Percentiles rank a stretch among this genome's conserved stretches.
Evolutionary conservation across 73 alveolate genomes (phyloP).

Genomic region (Blepharisma stoltei): DNA sequence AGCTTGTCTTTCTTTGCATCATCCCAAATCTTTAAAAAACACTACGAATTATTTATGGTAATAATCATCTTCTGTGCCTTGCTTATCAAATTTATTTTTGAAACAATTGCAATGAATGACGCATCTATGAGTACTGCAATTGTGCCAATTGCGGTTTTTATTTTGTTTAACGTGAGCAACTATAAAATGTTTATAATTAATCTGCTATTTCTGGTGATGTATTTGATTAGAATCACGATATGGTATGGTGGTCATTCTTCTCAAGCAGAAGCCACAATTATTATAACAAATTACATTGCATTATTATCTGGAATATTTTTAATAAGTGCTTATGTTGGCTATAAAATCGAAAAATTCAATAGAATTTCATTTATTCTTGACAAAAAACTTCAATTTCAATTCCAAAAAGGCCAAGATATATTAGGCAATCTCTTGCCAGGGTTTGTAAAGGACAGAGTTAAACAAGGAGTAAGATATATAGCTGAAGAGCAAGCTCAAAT

Average conservation of each 20-base stretch:
- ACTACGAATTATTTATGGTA: neutral
- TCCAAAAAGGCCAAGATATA: slow-evolving; percentile 36
- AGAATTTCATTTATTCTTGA: neutral
- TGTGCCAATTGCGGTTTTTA: neutral
- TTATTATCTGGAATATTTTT: neutral
- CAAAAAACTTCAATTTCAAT: neutral
- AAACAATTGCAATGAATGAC: neutral
- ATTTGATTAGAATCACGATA: neutral
- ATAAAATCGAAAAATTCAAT: neutral
- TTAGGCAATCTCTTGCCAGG: slow-evolving; percentile 46
- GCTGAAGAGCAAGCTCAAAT: slow-evolving; percentile 81
- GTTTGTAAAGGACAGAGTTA: slow-evolving; percentile 47
- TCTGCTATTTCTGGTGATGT: neutral
- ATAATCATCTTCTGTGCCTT: neutral
- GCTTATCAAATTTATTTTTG: neutral
- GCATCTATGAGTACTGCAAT: slow-evolving; percentile 23
- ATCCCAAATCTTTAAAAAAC: neutral
- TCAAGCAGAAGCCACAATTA: neutral
- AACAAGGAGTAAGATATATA: slow-evolving; percentile 62
- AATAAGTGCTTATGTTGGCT: slow-evolving; percentile 17
- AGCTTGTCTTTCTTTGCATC: neutral
- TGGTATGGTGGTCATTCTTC: neutral
- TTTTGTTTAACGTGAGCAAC: neutral
- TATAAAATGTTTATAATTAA: neutral
- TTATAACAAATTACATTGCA: neutral